phyloP scores from a whole-genome alignment of 768 basidiomycete species.

The Serendipita sp. region DNA sequence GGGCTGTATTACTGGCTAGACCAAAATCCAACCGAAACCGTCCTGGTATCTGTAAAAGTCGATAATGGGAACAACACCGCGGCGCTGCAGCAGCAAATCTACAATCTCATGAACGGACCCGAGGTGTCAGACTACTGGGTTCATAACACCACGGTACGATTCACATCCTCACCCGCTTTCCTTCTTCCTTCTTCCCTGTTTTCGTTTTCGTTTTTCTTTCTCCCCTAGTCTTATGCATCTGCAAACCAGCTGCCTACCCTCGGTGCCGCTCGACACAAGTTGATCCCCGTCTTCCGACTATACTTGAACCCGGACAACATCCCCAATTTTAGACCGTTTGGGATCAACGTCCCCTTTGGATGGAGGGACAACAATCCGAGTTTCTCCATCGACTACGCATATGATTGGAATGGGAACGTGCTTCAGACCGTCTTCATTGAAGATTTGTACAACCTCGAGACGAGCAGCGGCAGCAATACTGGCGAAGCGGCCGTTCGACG shows the following conservation, averaged over 20 bases:
- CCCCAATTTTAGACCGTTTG: conserved; percentile 8
- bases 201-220: too few relatives aligned
- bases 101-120: conserved; percentile 27
- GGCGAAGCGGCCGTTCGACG: conserved; percentile 4
- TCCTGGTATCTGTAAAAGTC: conserved; percentile 35
- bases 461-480: too few relatives aligned
- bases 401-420: neutral
- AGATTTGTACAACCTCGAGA: conserved; percentile 13
- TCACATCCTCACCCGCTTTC: too few relatives aligned
- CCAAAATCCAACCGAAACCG: conserved; percentile 34
- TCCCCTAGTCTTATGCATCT: too few relatives aligned
- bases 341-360: conserved; percentile 24
- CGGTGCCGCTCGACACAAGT: conserved; percentile 36
- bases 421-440: conserved; percentile 11
- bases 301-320: conserved; percentile 9
- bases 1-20: conserved; percentile 38
- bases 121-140: conserved; percentile 32
- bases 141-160: conserved; percentile 28
- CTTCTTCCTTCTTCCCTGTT: too few relatives aligned
- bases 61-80: conserved; percentile 34
- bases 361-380: conserved; percentile 36
- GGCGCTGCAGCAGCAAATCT: conserved; percentile 25
- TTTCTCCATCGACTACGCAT: conserved; percentile 19
- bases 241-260: conserved; percentile 24
- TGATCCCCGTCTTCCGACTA: conserved; percentile 36